Percentiles rank a stretch among this genome's conserved stretches.
These are phyloP conservation scores for Penicillium paradoxum DNA, from an alignment of 495 filamentous ascomycete genomes.

Conservation along the genomic window DNA sequence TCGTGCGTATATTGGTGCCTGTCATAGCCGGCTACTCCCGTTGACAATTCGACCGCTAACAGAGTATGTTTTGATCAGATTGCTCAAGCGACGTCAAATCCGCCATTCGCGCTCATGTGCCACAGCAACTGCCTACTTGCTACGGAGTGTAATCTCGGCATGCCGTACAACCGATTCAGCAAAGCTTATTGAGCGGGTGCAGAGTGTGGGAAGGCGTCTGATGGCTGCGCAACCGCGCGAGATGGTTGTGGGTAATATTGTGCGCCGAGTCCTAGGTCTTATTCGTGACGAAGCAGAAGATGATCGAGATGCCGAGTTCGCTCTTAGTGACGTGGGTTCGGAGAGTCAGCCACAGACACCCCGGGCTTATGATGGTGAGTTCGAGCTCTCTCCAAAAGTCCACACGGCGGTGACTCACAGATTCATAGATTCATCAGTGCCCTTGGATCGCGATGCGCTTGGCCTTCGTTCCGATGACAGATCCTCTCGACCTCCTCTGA, in stretches of 20 bases:
- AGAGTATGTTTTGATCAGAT: conserved; percentile 41
- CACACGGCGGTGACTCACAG: conserved; percentile 10
- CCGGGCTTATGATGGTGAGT: conserved; percentile 35
- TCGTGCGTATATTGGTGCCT: conserved; percentile 51
- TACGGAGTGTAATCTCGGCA: conserved; percentile 74
- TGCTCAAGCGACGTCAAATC: conserved; percentile 88
- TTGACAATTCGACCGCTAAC: conserved; percentile 13
- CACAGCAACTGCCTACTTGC: conserved; percentile 80
- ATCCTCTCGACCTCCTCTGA: conserved; percentile 51
- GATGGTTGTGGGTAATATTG: conserved; percentile 89
- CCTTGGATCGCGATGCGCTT: conserved; percentile 30
- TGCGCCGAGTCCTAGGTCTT: conserved; percentile 80
- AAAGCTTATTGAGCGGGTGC: conserved; percentile 72
- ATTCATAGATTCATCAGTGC: conserved; percentile 29
- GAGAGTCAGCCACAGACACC: conserved; percentile 49
- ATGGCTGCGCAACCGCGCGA: conserved; percentile 79
- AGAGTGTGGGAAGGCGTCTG: conserved; percentile 66
- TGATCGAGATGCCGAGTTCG: conserved; percentile 62
- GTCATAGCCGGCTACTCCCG: neutral
- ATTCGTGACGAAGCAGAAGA: conserved; percentile 88
- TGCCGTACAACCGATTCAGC: conserved; percentile 61
- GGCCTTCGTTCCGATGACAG: conserved; percentile 30
- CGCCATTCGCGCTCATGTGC: conserved; percentile 81
- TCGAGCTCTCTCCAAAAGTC: conserved; percentile 11
- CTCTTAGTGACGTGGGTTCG: conserved; percentile 47